A percentile compares a stretch with the other conserved stretches of the same genome.
Conservation (phyloP, 176 grass and related monocot species). For the Themeda triandra region DNA sequence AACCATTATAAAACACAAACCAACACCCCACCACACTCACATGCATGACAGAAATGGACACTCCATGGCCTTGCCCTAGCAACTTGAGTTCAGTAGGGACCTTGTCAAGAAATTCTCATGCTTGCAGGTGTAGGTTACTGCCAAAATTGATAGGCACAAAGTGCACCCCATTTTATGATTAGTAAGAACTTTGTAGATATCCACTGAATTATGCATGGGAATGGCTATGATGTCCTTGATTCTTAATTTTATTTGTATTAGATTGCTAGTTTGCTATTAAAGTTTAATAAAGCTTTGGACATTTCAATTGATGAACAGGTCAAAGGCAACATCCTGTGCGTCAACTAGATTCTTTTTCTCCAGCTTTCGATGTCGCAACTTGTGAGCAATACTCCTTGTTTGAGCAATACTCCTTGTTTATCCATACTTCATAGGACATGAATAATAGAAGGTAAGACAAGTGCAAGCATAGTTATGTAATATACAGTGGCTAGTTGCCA, state of each 20-base stretch:
- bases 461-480: constrained; percentile 44
- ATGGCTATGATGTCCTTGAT: neutral
- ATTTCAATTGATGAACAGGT: constrained; percentile 36
- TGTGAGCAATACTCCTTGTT: constrained; percentile 27
- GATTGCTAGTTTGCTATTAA: neutral
- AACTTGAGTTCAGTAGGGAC: neutral
- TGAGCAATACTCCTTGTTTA: constrained; percentile 35
- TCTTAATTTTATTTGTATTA: constrained; percentile 8
- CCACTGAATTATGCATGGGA: neutral
- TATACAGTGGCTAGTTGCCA: constrained; percentile 28
- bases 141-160: neutral
- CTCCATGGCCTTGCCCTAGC: neutral
- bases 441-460: constrained; percentile 48
- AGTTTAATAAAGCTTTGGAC: neutral
- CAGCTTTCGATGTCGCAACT: constrained; percentile 21
- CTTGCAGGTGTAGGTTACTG: neutral
- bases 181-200: neutral
- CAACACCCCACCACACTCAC: neutral
- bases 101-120: neutral
- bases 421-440: constrained; percentile 54
- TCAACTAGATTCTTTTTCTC: constrained; percentile 14
- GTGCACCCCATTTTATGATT: neutral
- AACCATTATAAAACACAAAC: neutral
- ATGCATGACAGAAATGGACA: neutral
- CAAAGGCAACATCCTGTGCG: neutral